These are phyloP conservation scores for Cercophora newfieldiana DNA, from an alignment of 495 filamentous ascomycete genomes.

Conservation along the genomic window DNA sequence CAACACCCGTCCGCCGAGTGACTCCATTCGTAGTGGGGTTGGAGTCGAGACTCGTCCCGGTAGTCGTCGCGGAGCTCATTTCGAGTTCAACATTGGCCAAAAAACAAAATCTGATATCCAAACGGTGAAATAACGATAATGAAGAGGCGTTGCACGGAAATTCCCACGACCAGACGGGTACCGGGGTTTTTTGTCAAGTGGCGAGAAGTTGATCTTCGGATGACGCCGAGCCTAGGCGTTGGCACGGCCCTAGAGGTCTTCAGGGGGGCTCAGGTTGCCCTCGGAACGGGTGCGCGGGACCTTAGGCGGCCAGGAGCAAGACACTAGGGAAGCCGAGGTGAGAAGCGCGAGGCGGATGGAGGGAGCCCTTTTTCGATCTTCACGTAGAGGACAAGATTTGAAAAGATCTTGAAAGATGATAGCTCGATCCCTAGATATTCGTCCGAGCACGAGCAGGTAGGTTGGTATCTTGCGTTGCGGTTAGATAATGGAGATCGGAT, in stretches of 20 bases:
- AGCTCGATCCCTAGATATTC: neutral
- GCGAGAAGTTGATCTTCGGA: slow-evolving; percentile 5
- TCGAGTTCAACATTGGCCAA: slow-evolving; percentile 10
- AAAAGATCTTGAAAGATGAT: neutral
- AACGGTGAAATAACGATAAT: neutral
- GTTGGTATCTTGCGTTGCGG: neutral
- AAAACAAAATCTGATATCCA: neutral
- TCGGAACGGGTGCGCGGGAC: neutral
- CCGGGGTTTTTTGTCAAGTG: neutral
- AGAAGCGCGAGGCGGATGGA: neutral
- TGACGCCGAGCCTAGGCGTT: slow-evolving; percentile 5
- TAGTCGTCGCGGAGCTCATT: slow-evolving; percentile 26
- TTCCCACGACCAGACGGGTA: neutral
- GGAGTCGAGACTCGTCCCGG: slow-evolving; percentile 18
- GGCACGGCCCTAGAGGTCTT: neutral
- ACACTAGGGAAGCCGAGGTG: slow-evolving; percentile 4
- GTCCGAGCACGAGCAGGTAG: neutral
- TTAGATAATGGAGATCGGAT: neutral
- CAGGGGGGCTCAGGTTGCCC: neutral
- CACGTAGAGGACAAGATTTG: neutral
- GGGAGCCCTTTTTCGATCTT: neutral
- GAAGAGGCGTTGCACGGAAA: neutral
- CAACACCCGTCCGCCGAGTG: slow-evolving; percentile 14
- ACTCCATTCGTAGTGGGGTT: slow-evolving; percentile 24
- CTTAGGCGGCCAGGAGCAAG: neutral